Conservation (phyloP, 2,329 filamentous ascomycete genomes). For the Periconia sp. region DNA sequence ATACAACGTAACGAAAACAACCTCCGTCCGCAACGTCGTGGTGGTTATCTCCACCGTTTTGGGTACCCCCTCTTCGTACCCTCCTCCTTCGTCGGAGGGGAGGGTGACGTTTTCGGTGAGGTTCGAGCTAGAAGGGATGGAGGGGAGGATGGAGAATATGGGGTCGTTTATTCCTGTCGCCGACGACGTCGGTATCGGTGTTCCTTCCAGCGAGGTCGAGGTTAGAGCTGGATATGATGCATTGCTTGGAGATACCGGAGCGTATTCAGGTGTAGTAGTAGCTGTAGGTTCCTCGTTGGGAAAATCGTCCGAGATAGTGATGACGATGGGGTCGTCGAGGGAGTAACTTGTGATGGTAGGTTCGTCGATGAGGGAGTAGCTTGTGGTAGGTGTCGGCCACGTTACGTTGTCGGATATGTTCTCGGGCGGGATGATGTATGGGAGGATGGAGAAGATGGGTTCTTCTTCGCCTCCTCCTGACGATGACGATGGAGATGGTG, state of each 20-base stretch:
- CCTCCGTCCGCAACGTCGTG: background rate
- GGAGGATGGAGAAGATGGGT: background rate
- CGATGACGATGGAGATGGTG: background rate
- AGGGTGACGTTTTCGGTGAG: slow-evolving; percentile 6
- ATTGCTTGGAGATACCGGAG: too few relatives aligned
- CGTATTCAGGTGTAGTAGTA: background rate
- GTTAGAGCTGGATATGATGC: too few relatives aligned
- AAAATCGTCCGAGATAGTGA: background rate
- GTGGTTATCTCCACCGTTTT: background rate
- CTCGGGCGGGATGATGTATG: background rate
- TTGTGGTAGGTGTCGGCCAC: background rate
- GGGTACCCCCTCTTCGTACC: background rate
- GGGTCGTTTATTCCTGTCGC: background rate
- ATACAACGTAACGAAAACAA: background rate
- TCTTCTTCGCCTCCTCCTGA: background rate
- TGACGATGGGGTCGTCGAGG: background rate
- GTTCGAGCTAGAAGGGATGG: background rate
- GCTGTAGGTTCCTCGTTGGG: background rate
- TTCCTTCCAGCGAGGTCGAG: too few relatives aligned
- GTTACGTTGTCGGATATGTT: slow-evolving; percentile 2
- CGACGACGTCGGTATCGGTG: background rate
- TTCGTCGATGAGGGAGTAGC: background rate
- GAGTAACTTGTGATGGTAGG: background rate
- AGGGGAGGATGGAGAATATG: slow-evolving; percentile 1
- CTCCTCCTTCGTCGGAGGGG: background rate